Base-by-base conservation (phyloP, 805 yeast genomes). In the Schwanniomyces vanrijiae region DNA sequence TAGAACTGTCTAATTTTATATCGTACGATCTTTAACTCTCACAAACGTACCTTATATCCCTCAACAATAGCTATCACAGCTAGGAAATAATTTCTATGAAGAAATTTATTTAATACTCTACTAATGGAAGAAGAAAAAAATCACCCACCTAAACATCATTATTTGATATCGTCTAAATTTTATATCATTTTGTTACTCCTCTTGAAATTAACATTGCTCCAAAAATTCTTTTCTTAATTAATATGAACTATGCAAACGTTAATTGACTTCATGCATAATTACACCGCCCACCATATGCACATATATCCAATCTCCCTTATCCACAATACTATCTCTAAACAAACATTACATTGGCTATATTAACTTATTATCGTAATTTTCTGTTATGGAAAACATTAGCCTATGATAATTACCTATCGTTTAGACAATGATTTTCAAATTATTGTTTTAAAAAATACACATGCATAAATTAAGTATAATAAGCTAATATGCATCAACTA, bases 281-380 rank as follows among this genome's bases (percentile, higher is more conserved):
- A 31, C 35, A 31, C 34, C 10, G 35, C 20, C 35, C 35, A 14
- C 6, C 11, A 14, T 31, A 31, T 31, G 35, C 35, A 31, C 9
- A 7, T 14, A 20, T 31, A 14, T 31, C 14, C 35, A 31, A 14
- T 31, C 20, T n/a, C 35, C 20, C 35, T 31, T 31, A 31, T 31
- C 35, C 35, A 31, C 35, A 31, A 31, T 31, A 31, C 35, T 31
- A 11, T 31, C 35, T 31, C 35, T 31, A 31, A 31, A 31, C 35
- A 31, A 31, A 9, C 20, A 13, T 14, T 31, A 16, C 11, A 14
- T 13, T 7, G 20, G 20, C n/a, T 14, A 5, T 31, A 31, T 7
- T 16, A 31, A 31, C 35, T 7, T 14, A 31, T 14, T 31, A 18
- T 31, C 35, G 35, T 31, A 31, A 14, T 31, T 14, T 31, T 31